Percentiles rank a stretch among this genome's conserved stretches.
These are phyloP conservation scores for Setaria italica DNA, from an alignment of 202 grass and related monocot species.

Conservation along the genomic window DNA sequence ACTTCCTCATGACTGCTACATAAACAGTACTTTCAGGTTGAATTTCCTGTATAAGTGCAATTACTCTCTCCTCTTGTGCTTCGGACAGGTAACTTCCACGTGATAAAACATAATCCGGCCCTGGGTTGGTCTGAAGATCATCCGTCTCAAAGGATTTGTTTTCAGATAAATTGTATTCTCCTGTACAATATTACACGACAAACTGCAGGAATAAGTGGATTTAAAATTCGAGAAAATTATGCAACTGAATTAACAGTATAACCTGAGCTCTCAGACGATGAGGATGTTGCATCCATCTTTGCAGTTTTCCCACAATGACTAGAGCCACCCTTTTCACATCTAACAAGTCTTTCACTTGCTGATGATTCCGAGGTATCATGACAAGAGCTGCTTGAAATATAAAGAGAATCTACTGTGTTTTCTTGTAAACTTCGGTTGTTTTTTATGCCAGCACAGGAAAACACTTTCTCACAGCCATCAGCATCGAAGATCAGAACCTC, in stretches of 20 bases:
- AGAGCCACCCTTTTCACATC: neutral
- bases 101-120: slow-evolving; percentile 28
- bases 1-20: slow-evolving; percentile 37
- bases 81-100: neutral
- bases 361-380: slow-evolving; percentile 12
- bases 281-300: slow-evolving; percentile 21
- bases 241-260: neutral
- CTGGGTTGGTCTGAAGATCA: slow-evolving; percentile 26
- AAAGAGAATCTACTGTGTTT: slow-evolving; percentile 1
- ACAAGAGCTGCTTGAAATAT: slow-evolving; percentile 20
- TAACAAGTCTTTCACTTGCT: neutral
- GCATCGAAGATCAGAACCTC: slow-evolving; percentile 49
- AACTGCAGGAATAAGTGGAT: neutral
- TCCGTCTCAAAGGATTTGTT: neutral
- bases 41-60: slow-evolving; percentile 25
- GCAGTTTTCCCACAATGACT: slow-evolving; percentile 9
- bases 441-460: slow-evolving; percentile 29
- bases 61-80: slow-evolving; percentile 33
- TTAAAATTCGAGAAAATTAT: neutral
- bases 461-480: slow-evolving; percentile 51
- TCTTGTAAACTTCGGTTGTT: neutral
- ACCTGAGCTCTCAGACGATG: slow-evolving; percentile 41
- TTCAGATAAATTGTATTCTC: slow-evolving; percentile 23
- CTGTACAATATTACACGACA: slow-evolving; percentile 28
- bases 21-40: slow-evolving; percentile 38